phyloP scores from a whole-genome alignment of 768 basidiomycete genomes.

The Hortiboletus campestris region DNA sequence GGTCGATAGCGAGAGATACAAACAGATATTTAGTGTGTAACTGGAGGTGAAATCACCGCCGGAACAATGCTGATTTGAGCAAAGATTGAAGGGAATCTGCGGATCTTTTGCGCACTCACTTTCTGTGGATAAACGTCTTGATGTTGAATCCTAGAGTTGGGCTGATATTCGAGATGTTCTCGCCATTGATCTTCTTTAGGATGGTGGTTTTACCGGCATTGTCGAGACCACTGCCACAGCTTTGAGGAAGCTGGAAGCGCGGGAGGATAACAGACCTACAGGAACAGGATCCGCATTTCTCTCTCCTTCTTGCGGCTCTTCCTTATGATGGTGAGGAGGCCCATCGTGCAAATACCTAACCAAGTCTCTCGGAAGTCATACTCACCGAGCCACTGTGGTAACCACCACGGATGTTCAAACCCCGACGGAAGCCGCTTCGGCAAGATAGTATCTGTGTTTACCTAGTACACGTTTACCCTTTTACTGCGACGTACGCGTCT shows the following conservation, averaged over 20 bases:
- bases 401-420: constrained; percentile 8
- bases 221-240: constrained; percentile 76
- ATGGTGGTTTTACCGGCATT: constrained; percentile 99
- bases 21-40: constrained; percentile 45
- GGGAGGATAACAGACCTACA: constrained; percentile 47
- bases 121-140: constrained; percentile 90
- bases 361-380: background rate
- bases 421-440: constrained; percentile 14
- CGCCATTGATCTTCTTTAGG: constrained; percentile 89
- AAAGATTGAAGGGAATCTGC: constrained; percentile 12
- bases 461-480: background rate
- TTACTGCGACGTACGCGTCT: background rate
- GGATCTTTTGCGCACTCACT: constrained; percentile 49
- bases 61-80: constrained; percentile 24
- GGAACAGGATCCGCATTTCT: constrained; percentile 94
- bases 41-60: constrained; percentile 29
- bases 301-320: constrained; percentile 95
- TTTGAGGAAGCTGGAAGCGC: constrained; percentile 14
- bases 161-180: constrained; percentile 84
- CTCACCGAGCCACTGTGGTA: too few species aligned
- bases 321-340: constrained; percentile 92
- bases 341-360: constrained; percentile 50
- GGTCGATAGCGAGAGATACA: constrained; percentile 15
- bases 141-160: constrained; percentile 99
- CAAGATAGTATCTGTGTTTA: constrained; percentile 9